Base-by-base conservation (phyloP, 2,329 filamentous ascomycete genomes). In the Magnaporthales sp. region DNA sequence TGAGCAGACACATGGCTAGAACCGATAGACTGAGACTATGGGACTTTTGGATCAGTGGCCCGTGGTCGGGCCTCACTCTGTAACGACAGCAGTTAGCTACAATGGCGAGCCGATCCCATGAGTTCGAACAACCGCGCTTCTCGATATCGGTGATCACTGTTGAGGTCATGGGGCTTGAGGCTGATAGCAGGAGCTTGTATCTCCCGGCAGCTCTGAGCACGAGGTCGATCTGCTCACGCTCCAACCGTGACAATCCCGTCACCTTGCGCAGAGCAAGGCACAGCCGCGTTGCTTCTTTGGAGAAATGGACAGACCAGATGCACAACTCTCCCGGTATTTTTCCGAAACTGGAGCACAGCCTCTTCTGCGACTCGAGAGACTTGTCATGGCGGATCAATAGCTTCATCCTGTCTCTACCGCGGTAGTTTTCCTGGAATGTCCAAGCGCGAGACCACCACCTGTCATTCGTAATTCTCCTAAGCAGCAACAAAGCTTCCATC, bases 351-450 rank as follows among this genome's bases (percentile, higher is more conserved):
- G n/a, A n/a, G n/a, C n/a, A n/a, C n/a, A n/a, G n/a, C n/a, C n/a
- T n/a, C 64, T 76, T 76, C 27, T 67, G n/a, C 1, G 29, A 8
- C 13, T 75, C 72, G 0, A 72, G 65, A 0, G 66, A 66, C 4
- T 32, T 27, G 15, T 7, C 19, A 56, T 76, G 74, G 3, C 68
- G 69, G 7, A 76, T 73, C 0, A 76, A 67, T 6, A 77, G 70
- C 0, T 54, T 68, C 75, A 77, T 77, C 0, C 68, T 30, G 11
- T 51, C 32, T 1, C 73, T 72, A 5, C 69, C 74, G 31, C 72
- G 69, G 51, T 77, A 77, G 58, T 74, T 77, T 65, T 77, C 75
- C 22, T 77, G 75, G 32, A 75, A 76, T 0, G 73, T 76, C 74
- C 75, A 77, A 1, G 73, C 74, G n/a, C 74, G 70, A 0, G 64